A percentile compares a stretch with the other conserved stretches of the same genome.
phyloP scores from a whole-genome alignment of 352 stramenopile species.

The Pythium oligandrum region DNA sequence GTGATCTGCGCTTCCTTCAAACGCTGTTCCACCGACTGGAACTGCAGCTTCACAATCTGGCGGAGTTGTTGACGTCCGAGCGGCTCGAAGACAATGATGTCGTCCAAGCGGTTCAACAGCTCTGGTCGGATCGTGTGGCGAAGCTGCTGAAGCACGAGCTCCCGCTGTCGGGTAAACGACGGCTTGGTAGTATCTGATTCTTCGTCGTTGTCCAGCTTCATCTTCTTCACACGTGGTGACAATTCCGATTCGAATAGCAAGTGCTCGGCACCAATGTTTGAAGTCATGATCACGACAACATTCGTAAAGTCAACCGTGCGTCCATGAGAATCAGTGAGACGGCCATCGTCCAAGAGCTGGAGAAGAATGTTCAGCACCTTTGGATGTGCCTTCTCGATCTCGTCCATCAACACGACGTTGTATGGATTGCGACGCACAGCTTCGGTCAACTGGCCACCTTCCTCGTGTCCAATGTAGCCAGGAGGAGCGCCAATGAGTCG shows the following conservation, averaged over 20 bases:
- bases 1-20: constrained; percentile 68
- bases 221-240: constrained; percentile 59
- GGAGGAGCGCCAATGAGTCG: constrained; percentile 93
- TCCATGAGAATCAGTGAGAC: constrained; percentile 95
- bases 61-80: constrained; percentile 85
- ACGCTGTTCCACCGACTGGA: constrained; percentile 82
- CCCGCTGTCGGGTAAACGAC: constrained; percentile 53
- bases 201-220: constrained; percentile 32
- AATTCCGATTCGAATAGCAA: constrained; percentile 71
- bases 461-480: constrained; percentile 95
- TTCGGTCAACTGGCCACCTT: constrained; percentile 95
- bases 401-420: constrained; percentile 96
- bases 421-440: constrained; percentile 94
- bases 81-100: constrained; percentile 96
- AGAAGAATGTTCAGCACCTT: constrained; percentile 96
- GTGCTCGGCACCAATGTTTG: constrained; percentile 93
- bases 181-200: constrained; percentile 18
- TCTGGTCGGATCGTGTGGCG: constrained; percentile 90
- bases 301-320: constrained; percentile 97
- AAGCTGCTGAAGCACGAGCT: constrained; percentile 86
- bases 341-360: constrained; percentile 97
- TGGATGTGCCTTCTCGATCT: constrained; percentile 97
- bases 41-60: constrained; percentile 92
- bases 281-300: constrained; percentile 97
- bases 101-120: constrained; percentile 95